phyloP scores from a whole-genome alignment of 345 rosid species.

The Bruguiera sexangula region DNA sequence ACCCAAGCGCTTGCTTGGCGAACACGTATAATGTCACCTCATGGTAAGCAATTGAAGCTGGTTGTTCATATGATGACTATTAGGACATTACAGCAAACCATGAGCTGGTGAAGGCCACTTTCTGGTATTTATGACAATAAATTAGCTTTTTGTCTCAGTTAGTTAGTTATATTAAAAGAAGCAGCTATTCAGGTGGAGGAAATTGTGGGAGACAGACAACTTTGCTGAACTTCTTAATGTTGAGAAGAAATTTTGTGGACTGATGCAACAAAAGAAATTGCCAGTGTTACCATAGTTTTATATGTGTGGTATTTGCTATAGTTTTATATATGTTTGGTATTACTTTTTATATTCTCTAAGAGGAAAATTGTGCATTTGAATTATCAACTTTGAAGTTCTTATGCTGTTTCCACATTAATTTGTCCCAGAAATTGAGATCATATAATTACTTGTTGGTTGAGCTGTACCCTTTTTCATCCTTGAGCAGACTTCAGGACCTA shows the following conservation, averaged over 20 bases:
- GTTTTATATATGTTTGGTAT: not conserved
- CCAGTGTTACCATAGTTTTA: not conserved
- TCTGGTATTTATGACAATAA: not conserved
- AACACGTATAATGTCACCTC: constrained; percentile 68
- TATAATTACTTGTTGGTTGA: constrained; percentile 4
- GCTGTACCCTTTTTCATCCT: constrained; percentile 14
- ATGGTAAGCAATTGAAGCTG: constrained; percentile 50
- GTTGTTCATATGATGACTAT: not conserved
- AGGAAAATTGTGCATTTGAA: not conserved
- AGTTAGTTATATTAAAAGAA: not conserved
- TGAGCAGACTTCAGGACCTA: constrained; percentile 71
- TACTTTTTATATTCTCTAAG: not conserved
- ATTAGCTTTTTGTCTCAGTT: not conserved
- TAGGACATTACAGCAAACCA: not conserved
- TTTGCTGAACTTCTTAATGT: too few species aligned
- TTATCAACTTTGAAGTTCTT: not conserved
- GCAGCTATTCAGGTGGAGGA: not conserved
- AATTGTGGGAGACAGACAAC: not conserved
- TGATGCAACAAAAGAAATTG: too few species aligned
- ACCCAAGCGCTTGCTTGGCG: constrained; percentile 70
- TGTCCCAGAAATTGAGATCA: constrained; percentile 10
- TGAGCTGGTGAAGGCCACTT: not conserved
- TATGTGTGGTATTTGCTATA: not conserved
- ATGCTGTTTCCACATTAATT: not conserved
- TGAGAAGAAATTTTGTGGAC: too few species aligned